phyloP scores from a whole-genome alignment of 768 basidiomycete species.

The Pilatotrama ljubarskyi region DNA sequence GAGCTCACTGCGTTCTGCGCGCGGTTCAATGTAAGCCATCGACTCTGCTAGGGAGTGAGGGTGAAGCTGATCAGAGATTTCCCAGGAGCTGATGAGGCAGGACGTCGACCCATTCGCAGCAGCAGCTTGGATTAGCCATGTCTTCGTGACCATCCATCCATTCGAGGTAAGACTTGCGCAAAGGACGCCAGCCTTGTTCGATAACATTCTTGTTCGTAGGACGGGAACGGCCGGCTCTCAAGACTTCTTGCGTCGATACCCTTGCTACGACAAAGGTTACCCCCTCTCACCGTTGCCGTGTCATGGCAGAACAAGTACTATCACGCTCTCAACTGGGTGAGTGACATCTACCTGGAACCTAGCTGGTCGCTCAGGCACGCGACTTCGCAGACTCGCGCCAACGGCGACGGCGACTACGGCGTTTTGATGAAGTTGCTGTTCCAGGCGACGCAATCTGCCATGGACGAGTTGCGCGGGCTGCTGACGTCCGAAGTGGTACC shows the following conservation, averaged over 20 bases:
- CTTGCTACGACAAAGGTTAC: constrained; percentile 2
- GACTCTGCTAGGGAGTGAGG: too few species aligned
- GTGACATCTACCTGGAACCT: too few species aligned
- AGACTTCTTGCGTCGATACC: constrained; percentile 18
- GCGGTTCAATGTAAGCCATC: constrained; percentile 13
- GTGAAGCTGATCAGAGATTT: background rate
- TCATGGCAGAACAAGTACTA: constrained; percentile 11
- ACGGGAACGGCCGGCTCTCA: constrained; percentile 17
- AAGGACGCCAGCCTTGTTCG: too few species aligned
- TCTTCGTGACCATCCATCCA: constrained; percentile 18
- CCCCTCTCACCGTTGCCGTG: constrained; percentile 8
- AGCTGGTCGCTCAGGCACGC: background rate
- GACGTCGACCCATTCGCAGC: constrained; percentile 15
- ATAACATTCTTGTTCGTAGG: background rate
- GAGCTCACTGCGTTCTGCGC: constrained; percentile 16
- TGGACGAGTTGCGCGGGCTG: constrained; percentile 4
- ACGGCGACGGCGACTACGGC: constrained; percentile 16
- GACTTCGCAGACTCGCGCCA: background rate
- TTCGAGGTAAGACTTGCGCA: constrained; percentile 8
- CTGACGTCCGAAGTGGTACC: background rate
- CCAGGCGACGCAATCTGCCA: constrained; percentile 7
- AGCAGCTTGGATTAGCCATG: constrained; percentile 19
- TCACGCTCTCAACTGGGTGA: constrained; percentile 11
- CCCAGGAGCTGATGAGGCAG: constrained; percentile 5
- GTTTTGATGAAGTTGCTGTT: constrained; percentile 12